phyloP scores from a whole-genome alignment of 1,284 basidiomycete species.

The Naganishia albida region DNA sequence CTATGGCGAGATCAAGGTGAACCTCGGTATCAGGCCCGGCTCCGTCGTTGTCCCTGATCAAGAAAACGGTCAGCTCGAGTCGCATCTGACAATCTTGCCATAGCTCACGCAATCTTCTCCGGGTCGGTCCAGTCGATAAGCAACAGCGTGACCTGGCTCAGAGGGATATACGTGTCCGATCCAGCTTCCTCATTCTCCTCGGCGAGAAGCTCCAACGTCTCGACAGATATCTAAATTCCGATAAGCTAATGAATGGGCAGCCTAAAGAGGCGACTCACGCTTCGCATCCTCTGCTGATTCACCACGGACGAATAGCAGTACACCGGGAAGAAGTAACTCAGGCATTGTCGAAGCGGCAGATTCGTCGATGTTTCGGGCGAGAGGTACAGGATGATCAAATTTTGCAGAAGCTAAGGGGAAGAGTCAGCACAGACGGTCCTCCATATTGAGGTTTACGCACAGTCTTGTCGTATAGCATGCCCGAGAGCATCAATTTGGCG shows the following conservation, averaged over 20 bases:
- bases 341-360: conserved; percentile 83
- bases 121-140: conserved; percentile 94
- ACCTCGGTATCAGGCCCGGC: conserved; percentile 58
- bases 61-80: conserved; percentile 10
- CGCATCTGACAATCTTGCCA: not conserved
- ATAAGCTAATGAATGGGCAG: conserved; percentile 2
- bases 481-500: conserved; percentile 84
- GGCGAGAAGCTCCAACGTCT: conserved; percentile 69
- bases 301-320: conserved; percentile 81
- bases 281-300: conserved; percentile 78
- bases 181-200: conserved; percentile 68
- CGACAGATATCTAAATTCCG: conserved; percentile 67
- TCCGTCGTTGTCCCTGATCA: conserved; percentile 48
- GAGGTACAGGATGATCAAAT: conserved; percentile 79
- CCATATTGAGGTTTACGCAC: conserved; percentile 55
- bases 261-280: conserved; percentile 57
- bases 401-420: conserved; percentile 67
- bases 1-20: conserved; percentile 76
- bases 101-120: conserved; percentile 69
- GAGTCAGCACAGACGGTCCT: not conserved
- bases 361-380: conserved; percentile 83
- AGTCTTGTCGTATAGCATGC: conserved; percentile 72
- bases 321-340: conserved; percentile 94
- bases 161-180: conserved; percentile 75
- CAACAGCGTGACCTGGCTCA: conserved; percentile 77